phyloP scores from a whole-genome alignment of 306 rosid genomes.

The Lithocarpus polystachyus region DNA sequence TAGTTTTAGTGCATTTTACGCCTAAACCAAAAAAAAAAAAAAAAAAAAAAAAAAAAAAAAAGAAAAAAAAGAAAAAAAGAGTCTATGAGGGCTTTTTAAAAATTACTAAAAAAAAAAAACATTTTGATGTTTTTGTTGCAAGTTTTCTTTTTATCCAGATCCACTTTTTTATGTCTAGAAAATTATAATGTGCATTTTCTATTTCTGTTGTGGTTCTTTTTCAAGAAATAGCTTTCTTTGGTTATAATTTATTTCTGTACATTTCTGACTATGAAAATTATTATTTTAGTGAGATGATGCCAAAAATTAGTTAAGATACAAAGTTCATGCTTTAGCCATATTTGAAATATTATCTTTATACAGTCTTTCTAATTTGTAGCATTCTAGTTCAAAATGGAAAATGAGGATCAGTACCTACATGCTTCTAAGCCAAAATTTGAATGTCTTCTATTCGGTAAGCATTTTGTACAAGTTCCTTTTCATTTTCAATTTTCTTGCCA shows the following conservation, averaged over 20 bases:
- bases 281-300: background rate
- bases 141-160: background rate
- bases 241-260: background rate
- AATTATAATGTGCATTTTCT: background rate
- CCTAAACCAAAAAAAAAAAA: too few species aligned
- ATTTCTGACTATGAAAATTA: background rate
- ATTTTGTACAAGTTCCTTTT: background rate
- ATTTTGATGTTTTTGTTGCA: too few species aligned
- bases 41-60: too few species aligned
- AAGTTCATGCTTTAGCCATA: background rate
- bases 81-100: too few species aligned
- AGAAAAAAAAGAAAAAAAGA: too few species aligned
- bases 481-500: background rate
- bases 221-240: background rate
- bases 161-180: background rate
- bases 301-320: background rate
- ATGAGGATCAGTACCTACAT: slow-evolving; percentile 39
- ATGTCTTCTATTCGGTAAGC: slow-evolving; percentile 75
- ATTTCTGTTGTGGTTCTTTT: background rate
- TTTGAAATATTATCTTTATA: background rate
- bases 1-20: too few species aligned
- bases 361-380: slow-evolving; percentile 4
- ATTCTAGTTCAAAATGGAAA: slow-evolving; percentile 49
- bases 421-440: slow-evolving; percentile 53
- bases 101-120: too few species aligned